A percentile compares a stretch with the other conserved stretches of the same genome.
Evolutionary conservation across 2,329 filamentous ascomycete genomes (phyloP).

Genomic region (Kalmusia sp.): DNA sequence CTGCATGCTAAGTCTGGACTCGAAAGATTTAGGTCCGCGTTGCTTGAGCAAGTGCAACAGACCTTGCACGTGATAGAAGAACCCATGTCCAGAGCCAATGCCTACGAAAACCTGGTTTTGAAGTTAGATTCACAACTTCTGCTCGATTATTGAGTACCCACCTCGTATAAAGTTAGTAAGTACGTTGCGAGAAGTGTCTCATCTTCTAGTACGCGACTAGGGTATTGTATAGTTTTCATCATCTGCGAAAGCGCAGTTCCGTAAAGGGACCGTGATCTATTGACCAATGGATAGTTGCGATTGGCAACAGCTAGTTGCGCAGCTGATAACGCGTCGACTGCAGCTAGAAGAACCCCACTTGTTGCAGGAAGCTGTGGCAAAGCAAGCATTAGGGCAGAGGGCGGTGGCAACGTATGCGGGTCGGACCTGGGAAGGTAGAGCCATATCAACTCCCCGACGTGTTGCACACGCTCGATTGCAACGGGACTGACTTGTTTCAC

Average conservation of each 20-base stretch:
- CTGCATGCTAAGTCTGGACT: constrained; percentile 36
- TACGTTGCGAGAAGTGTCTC: constrained; percentile 46
- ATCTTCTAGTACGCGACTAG: constrained; percentile 35
- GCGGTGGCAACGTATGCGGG: constrained; percentile 39
- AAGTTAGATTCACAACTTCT: constrained; percentile 4
- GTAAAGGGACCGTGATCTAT: constrained; percentile 44
- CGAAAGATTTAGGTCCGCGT: constrained; percentile 41
- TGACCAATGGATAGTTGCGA: constrained; percentile 35
- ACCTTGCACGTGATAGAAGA: constrained; percentile 47
- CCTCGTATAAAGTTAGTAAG: constrained; percentile 44
- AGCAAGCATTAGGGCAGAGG: constrained; percentile 44
- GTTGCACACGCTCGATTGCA: constrained; percentile 44
- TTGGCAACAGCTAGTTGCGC: constrained; percentile 43
- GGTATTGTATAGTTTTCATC: constrained; percentile 37
- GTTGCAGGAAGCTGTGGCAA: constrained; percentile 39
- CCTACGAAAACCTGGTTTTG: constrained; percentile 41
- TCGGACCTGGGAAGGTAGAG: constrained; percentile 40
- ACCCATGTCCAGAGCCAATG: constrained; percentile 40
- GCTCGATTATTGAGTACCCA: constrained; percentile 6
- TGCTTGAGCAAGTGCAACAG: constrained; percentile 39
- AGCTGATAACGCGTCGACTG: constrained; percentile 42
- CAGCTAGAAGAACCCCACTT: constrained; percentile 38
- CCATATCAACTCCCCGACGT: constrained; percentile 40
- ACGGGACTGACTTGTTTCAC: constrained; percentile 41
- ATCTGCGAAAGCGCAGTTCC: constrained; percentile 42